phyloP scores from a whole-genome alignment of 805 yeast species.

The Diddensiella transvaalensis region DNA sequence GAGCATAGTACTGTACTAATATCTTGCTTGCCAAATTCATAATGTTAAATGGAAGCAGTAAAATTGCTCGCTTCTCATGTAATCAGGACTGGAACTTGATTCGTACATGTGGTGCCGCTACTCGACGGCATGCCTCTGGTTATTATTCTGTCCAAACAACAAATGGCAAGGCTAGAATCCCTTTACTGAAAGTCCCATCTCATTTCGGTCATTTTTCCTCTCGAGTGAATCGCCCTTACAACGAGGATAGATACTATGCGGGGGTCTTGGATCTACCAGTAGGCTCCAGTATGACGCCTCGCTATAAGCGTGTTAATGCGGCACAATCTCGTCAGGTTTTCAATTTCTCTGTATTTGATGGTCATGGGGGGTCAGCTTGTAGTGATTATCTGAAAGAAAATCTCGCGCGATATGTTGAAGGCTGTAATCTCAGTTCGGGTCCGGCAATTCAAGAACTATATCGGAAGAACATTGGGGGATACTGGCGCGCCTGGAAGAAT shows the following conservation, averaged over 20 bases:
- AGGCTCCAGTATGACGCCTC: conserved; percentile 28
- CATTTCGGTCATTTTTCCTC: conserved; percentile 77
- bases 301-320: conserved; percentile 14
- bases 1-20: no score
- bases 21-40: no score
- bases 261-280: conserved; percentile 51
- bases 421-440: conserved; percentile 36
- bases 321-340: conserved; percentile 44
- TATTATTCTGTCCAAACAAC: conserved; percentile 7
- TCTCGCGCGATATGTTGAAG: conserved; percentile 53
- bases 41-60: no score
- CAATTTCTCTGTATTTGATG: conserved; percentile 79
- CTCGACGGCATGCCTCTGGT: conserved; percentile 12
- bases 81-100: no score
- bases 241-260: conserved; percentile 79
- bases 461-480: conserved; percentile 61
- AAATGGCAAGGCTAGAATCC: conserved; percentile 42
- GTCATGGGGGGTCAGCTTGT: conserved; percentile 88
- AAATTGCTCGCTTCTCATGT: no score
- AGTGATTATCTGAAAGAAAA: conserved; percentile 54
- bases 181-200: conserved; percentile 60
- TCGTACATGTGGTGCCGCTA: no score
- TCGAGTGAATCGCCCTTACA: conserved; percentile 69
- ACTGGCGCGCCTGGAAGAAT: conserved; percentile 77
- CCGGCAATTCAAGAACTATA: conserved; percentile 52